phyloP scores from a whole-genome alignment of 331 rosid genomes.

The Rosa hybrid region DNA sequence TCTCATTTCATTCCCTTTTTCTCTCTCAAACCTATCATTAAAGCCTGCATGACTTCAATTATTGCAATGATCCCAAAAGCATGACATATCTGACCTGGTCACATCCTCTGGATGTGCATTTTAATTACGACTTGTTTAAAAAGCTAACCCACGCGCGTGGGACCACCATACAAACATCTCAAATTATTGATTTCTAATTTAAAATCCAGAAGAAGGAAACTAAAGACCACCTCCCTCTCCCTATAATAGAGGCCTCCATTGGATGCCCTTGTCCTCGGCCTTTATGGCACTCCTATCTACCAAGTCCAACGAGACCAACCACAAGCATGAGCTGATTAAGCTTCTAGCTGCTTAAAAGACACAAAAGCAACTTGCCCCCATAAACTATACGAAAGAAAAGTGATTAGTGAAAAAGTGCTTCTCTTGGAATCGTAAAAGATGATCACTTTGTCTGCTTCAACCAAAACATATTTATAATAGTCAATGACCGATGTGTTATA shows the following conservation, averaged over 20 bases:
- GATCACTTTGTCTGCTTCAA: constrained; percentile 64
- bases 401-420: constrained; percentile 30
- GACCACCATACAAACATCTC: constrained; percentile 36
- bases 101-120: constrained; percentile 49
- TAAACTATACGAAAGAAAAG: constrained; percentile 22
- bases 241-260: constrained; percentile 33
- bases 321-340: not conserved
- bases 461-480: constrained; percentile 28
- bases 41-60: constrained; percentile 94
- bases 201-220: too few relatives aligned
- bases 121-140: constrained; percentile 40
- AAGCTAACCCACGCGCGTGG: constrained; percentile 72
- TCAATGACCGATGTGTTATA: constrained; percentile 39
- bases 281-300: not conserved
- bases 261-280: constrained; percentile 44
- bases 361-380: constrained; percentile 35
- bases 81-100: constrained; percentile 74
- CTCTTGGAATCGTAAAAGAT: constrained; percentile 52
- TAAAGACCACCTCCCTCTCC: constrained; percentile 1
- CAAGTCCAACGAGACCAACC: not conserved
- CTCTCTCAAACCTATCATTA: constrained; percentile 55
- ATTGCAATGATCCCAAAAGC: constrained; percentile 94
- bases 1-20: not conserved
- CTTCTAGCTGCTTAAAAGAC: constrained; percentile 27
- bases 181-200: too few relatives aligned